phyloP scores from a whole-genome alignment of 139 green algal genomes.

The Chlamydomonas schloesseri region DNA sequence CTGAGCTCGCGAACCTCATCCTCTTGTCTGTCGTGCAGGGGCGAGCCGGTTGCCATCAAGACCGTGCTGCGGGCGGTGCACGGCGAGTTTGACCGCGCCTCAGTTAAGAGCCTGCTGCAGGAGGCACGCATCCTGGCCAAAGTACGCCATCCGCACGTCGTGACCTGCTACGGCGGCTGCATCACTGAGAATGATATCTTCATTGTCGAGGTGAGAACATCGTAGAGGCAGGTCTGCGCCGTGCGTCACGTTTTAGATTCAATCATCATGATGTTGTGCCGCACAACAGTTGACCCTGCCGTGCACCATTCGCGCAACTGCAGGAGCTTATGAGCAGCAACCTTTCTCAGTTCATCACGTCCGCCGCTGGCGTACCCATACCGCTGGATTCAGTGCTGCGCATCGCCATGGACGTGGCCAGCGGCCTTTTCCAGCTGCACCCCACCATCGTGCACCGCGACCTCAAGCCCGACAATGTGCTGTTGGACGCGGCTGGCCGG shows the following conservation, averaged over 20 bases:
- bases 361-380: background rate
- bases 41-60: background rate
- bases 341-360: background rate
- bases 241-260: too few species aligned
- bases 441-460: constrained; percentile 81
- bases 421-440: constrained; percentile 79
- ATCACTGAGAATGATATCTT: background rate
- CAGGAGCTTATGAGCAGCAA: constrained; percentile 15
- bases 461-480: constrained; percentile 90
- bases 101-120: background rate
- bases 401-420: background rate
- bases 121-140: constrained; percentile 29
- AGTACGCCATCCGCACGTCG: background rate
- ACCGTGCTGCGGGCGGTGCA: background rate
- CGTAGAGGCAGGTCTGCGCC: too few species aligned
- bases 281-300: too few species aligned
- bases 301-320: too few species aligned
- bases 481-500: constrained; percentile 62
- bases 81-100: background rate
- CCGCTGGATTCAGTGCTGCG: constrained; percentile 10
- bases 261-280: too few species aligned
- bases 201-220: constrained; percentile 6
- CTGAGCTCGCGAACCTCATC: too few species aligned
- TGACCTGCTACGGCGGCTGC: constrained; percentile 12
- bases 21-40: background rate